phyloP scores from a whole-genome alignment of 2,329 filamentous ascomycete species.

The Chrysoporthe deuterocubensis region DNA sequence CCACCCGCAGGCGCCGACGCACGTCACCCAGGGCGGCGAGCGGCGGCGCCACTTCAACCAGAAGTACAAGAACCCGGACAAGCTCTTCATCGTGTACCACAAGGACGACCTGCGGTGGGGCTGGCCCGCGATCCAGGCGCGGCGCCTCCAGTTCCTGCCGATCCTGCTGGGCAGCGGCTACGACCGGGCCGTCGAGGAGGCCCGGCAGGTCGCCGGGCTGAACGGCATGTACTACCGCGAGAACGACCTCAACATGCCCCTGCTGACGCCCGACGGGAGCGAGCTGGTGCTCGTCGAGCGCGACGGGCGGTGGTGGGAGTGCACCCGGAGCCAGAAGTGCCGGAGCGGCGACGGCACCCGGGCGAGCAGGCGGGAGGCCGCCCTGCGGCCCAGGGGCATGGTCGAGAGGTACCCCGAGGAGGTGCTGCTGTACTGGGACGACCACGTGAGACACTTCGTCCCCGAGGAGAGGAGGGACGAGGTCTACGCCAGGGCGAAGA shows the following conservation, averaged over 20 bases:
- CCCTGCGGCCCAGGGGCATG: constrained; percentile 21
- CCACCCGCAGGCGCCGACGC: neutral
- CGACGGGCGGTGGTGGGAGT: constrained; percentile 26
- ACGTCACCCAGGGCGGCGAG: neutral
- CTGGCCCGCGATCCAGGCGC: constrained; percentile 25
- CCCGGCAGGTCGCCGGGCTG: constrained; percentile 25
- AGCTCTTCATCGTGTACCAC: constrained; percentile 28
- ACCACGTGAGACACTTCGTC: constrained; percentile 25
- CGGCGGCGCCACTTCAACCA: constrained; percentile 29
- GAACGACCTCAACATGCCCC: constrained; percentile 30
- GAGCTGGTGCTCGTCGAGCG: constrained; percentile 23
- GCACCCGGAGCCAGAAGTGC: constrained; percentile 24
- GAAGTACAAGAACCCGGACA: constrained; percentile 25
- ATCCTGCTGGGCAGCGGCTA: constrained; percentile 23
- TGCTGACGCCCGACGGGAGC: constrained; percentile 27
- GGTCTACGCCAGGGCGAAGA: constrained; percentile 21
- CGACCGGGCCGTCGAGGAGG: constrained; percentile 28
- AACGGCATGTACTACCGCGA: constrained; percentile 29
- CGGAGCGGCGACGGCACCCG: constrained; percentile 3
- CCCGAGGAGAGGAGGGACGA: constrained; percentile 20
- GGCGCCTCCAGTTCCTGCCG: constrained; percentile 25
- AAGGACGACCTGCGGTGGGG: constrained; percentile 27
- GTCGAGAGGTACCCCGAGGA: constrained; percentile 27
- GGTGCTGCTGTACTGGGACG: constrained; percentile 29
- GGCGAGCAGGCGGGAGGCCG: neutral